phyloP scores from a whole-genome alignment of 176 grass and related monocot species.

The Areca catechu region DNA sequence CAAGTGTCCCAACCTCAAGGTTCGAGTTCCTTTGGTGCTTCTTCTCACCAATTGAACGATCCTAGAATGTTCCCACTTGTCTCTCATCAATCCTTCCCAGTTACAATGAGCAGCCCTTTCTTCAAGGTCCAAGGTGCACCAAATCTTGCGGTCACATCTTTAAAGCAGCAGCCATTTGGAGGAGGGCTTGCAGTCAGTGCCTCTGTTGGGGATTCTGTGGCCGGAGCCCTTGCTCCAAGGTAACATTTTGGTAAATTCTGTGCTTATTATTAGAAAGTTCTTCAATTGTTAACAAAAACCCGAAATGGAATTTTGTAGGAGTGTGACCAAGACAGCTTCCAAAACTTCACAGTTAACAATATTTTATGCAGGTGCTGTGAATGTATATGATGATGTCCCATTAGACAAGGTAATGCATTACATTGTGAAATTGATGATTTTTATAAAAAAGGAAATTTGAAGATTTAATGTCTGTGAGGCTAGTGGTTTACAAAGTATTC shows the following conservation, averaged over 20 bases:
- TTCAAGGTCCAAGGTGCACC: constrained; percentile 49
- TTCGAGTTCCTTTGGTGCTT: constrained; percentile 22
- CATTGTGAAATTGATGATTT: too few species aligned
- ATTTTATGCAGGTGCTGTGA: constrained; percentile 76
- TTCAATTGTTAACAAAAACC: too few species aligned
- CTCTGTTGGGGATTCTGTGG: constrained; percentile 12
- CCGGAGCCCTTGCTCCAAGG: constrained; percentile 42
- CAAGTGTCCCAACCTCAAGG: constrained; percentile 18
- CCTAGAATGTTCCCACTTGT: constrained; percentile 33
- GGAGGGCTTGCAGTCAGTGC: constrained; percentile 19
- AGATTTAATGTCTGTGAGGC: not conserved
- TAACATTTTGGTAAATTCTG: constrained; percentile 8
- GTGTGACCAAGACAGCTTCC: constrained; percentile 27
- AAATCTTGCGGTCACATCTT: constrained; percentile 13
- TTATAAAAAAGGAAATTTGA: not conserved
- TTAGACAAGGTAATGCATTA: constrained; percentile 50
- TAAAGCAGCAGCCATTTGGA: constrained; percentile 37
- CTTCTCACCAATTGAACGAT: constrained; percentile 25
- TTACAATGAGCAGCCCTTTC: constrained; percentile 35
- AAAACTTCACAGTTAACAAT: constrained; percentile 55
- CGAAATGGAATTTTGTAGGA: constrained; percentile 27
- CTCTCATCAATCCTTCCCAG: constrained; percentile 29
- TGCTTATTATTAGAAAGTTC: too few species aligned
- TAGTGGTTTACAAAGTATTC: not conserved
- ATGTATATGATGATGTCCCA: constrained; percentile 68